Evolutionary conservation across 345 rosid genomes (phyloP), one percentile per base, ranked within the genome.

Genomic region (Camelina laxa): DNA sequence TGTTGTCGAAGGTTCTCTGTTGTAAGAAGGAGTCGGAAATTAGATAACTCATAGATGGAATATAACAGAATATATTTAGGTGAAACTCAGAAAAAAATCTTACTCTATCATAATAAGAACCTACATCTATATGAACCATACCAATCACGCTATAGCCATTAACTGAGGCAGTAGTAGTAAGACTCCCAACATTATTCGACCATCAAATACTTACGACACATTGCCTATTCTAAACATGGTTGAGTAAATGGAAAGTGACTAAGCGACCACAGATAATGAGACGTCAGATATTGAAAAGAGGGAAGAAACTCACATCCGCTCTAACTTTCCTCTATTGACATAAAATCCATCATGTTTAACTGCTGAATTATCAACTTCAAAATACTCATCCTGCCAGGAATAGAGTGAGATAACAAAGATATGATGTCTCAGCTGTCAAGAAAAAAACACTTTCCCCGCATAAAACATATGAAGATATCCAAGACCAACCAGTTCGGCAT

Each of bases 301-400:
- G 33, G 56, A 69, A 31, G 60, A 68, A 75, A 80, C 97, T 86
- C 84, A 94, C 98, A 84, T 72, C 82, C 90, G 87, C 81, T 94
- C 98, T 82, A 94, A 80, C 77, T 78, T 85, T 77, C 98, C 98
- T 84, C 93, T 89, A 60, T 91, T 91, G 74, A 94, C 90, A 84
- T 88, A 94, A 84, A 94, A 94, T 48, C 98, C 98, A 76, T 86
- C 90, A 68, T 94, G 97, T 77, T 94, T 89, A 75, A 90, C 84
- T 49, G 87, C 84, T 56, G 98, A 89, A 84, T 89, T 86, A 82
- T 94, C 98, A 75, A 94, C 96, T 84, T 91, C 93, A 77, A 91
- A 94, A 84, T 94, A 94, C 75, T 94, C 97, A 87, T 94, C 97
- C 98, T 94, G 91, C 84, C 77, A 58, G 36, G 20, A 62, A 30